Evolutionary conservation across 257 asterid genomes (phyloP).

Genomic region (Cruciata laevipes): DNA sequence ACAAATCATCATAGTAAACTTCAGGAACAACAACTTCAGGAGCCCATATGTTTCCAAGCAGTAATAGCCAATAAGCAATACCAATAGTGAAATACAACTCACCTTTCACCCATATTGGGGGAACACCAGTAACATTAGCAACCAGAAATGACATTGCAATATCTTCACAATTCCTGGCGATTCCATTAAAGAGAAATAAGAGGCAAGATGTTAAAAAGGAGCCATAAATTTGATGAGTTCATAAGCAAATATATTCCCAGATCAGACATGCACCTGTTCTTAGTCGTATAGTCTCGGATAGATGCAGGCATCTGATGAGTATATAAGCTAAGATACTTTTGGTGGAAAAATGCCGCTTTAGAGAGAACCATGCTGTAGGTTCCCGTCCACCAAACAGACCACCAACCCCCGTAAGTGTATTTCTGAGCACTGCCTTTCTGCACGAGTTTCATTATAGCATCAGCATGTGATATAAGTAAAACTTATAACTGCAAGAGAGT

Average conservation of each 20-base stretch:
- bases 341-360: constrained; percentile 73
- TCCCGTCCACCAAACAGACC: constrained; percentile 90
- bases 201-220: background rate
- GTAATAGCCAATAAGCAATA: background rate
- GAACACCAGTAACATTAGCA: constrained; percentile 77
- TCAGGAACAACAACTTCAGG: too few species aligned
- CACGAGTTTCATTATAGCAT: constrained; percentile 5
- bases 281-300: constrained; percentile 56
- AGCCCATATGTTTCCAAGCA: too few species aligned
- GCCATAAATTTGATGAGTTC: constrained; percentile 1
- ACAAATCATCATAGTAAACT: background rate
- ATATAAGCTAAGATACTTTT: constrained; percentile 68
- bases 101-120: constrained; percentile 92
- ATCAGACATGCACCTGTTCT: constrained; percentile 41
- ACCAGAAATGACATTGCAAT: constrained; percentile 88
- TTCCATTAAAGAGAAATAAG: constrained; percentile 9
- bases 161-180: constrained; percentile 78
- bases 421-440: constrained; percentile 40
- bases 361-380: constrained; percentile 70
- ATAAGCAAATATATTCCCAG: background rate
- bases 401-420: constrained; percentile 63
- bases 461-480: background rate
- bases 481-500: background rate
- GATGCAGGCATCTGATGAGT: constrained; percentile 72
- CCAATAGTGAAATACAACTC: constrained; percentile 12